A percentile compares a stretch with the other conserved stretches of the same genome.
These are phyloP conservation scores for Laetiporus sulphureus DNA, from an alignment of 1,284 basidiomycete genomes.

Conservation along the genomic window DNA sequence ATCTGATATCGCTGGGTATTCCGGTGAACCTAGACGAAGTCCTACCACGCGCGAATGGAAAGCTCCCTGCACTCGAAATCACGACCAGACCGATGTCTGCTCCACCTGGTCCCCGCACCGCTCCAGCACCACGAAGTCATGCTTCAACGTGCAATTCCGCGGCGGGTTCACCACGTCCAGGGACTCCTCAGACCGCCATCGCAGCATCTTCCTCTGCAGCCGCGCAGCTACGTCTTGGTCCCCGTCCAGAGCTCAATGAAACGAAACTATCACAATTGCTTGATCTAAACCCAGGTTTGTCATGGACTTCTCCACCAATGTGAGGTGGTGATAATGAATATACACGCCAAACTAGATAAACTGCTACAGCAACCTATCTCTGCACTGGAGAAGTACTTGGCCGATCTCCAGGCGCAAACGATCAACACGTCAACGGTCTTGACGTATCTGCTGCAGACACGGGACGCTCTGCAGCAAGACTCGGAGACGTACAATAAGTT, in stretches of 20 bases:
- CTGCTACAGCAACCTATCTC: constrained; percentile 64
- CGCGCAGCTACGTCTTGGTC: constrained; percentile 58
- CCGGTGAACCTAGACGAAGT: constrained; percentile 93
- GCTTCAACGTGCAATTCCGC: constrained; percentile 34
- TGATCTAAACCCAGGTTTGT: constrained; percentile 60
- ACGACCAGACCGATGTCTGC: constrained; percentile 76
- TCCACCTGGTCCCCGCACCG: constrained; percentile 55
- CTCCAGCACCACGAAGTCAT: constrained; percentile 30
- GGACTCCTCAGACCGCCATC: constrained; percentile 44
- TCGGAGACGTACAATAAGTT: constrained; percentile 80
- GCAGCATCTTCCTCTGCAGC: constrained; percentile 26
- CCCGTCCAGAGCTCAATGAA: constrained; percentile 66
- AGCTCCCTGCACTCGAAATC: constrained; percentile 76
- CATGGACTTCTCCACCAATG: too few relatives aligned
- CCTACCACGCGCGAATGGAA: constrained; percentile 64
- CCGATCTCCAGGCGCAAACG: constrained; percentile 63
- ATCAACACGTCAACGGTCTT: constrained; percentile 67
- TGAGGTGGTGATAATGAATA: too few relatives aligned
- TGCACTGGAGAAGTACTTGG: constrained; percentile 58
- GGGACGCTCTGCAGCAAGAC: constrained; percentile 82
- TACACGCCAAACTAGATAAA: constrained; percentile 56
- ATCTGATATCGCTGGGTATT: constrained; percentile 84
- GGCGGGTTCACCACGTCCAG: constrained; percentile 40
- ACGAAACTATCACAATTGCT: constrained; percentile 60
- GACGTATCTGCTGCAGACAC: constrained; percentile 75